A percentile compares a stretch with the other conserved stretches of the same genome.
These are phyloP conservation scores for Codiaeum variegatum DNA, from an alignment of 441 rosid genomes.

Conservation along the genomic window DNA sequence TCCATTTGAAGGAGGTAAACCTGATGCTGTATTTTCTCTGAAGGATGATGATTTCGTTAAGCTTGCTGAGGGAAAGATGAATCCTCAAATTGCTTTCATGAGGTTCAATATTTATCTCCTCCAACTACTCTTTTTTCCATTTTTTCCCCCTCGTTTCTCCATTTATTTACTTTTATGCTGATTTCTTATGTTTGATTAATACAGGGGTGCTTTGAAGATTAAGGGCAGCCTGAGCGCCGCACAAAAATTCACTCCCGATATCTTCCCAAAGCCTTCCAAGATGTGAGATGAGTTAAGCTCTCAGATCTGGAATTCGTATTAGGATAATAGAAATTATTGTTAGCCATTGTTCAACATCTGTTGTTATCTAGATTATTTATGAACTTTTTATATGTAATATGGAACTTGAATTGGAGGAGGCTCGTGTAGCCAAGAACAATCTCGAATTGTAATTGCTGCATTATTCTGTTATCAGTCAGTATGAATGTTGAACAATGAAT, in stretches of 20 bases:
- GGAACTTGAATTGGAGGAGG: neutral
- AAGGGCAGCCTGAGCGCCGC: constrained; percentile 95
- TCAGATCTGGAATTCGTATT: neutral
- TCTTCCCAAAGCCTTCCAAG: constrained; percentile 94
- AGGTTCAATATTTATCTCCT: constrained; percentile 37
- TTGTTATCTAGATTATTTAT: constrained; percentile 2
- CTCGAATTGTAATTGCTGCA: constrained; percentile 12
- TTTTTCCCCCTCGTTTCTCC: neutral
- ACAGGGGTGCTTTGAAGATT: constrained; percentile 91
- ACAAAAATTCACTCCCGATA: constrained; percentile 88
- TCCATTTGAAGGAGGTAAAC: constrained; percentile 76
- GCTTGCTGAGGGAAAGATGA: constrained; percentile 84
- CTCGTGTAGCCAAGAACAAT: neutral
- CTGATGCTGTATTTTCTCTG: constrained; percentile 77
- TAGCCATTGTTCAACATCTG: constrained; percentile 4
- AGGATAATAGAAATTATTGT: constrained; percentile 7
- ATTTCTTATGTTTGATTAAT: constrained; percentile 23
- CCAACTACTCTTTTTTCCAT: neutral
- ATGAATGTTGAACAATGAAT: neutral
- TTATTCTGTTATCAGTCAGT: constrained; percentile 1
- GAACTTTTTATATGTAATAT: neutral
- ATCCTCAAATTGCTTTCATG: constrained; percentile 92
- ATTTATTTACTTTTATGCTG: neutral
- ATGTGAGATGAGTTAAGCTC: constrained; percentile 39
- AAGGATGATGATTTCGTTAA: constrained; percentile 90